phyloP scores from a whole-genome alignment of 2,329 filamentous ascomycete species.

The Emmonsia crescens region DNA sequence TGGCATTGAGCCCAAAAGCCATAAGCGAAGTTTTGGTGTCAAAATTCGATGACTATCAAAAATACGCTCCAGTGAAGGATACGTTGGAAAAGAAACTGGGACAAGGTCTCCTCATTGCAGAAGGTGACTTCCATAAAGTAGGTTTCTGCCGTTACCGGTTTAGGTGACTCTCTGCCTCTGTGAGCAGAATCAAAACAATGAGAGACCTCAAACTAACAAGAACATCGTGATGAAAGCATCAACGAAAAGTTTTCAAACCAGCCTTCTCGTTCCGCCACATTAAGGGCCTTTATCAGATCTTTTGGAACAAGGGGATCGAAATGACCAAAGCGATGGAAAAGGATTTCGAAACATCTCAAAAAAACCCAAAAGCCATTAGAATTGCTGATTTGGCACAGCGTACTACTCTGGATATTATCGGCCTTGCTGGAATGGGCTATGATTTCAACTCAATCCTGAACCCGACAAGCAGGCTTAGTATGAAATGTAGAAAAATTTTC shows the following conservation, averaged over 20 bases:
- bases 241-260: conserved; percentile 68
- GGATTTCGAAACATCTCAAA: conserved; percentile 27
- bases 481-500: conserved; percentile 22
- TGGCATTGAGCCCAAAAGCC: conserved; percentile 52
- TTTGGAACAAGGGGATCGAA: conserved; percentile 68
- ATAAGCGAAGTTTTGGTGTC: conserved; percentile 60
- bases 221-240: conserved; percentile 25
- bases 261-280: conserved; percentile 79
- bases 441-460: conserved; percentile 59
- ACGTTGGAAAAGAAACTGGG: conserved; percentile 30
- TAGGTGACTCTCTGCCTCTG: background rate
- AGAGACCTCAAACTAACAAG: background rate
- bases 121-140: conserved; percentile 81
- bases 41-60: conserved; percentile 59
- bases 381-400: conserved; percentile 54
- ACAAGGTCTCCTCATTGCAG: conserved; percentile 53
- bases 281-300: conserved; percentile 72
- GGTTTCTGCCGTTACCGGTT: background rate
- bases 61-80: conserved; percentile 43
- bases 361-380: conserved; percentile 38
- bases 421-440: conserved; percentile 57
- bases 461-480: conserved; percentile 47
- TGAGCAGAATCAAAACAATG: background rate
- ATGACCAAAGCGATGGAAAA: conserved; percentile 50
- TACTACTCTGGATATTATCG: conserved; percentile 65